Evolutionary conservation across 2,329 filamentous ascomycete genomes (phyloP), one percentile per base, ranked within the genome.

Genomic region (Xylariaceae sp.): DNA sequence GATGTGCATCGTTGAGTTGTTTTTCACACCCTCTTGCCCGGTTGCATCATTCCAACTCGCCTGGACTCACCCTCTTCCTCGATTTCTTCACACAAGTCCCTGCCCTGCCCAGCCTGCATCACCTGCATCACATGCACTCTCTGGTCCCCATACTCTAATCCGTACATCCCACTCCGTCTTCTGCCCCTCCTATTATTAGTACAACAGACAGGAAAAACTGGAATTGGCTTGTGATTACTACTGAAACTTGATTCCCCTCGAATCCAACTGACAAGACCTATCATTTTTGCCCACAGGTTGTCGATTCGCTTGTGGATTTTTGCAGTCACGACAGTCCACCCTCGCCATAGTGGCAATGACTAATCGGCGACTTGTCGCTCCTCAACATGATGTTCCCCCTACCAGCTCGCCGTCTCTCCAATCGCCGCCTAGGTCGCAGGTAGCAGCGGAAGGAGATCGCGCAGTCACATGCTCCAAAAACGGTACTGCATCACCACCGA

Each of bases 311-410:
- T 60, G 60, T 10, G 16, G 16, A 16, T 14, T 5, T 16, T 5
- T 14, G 60, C 64, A 64, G 58, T 60, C 63, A 12, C 61, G 63
- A 54, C 61, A 64, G 38, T 63, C 63, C 41, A 62, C 60, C 41
- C 62, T 66, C 48, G 64, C 66, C 52, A 63, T 59, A 62, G 56
- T 60, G 61, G 66, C 66, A 58, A 69, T 69, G 66, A 64, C 59
- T 58, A 68, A 67, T 59, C 65, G 63, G 56, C 56, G 58, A 45
- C 56, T 58, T 43, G 58, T 57, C 54, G 61, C 55, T 40, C 58
- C 47, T 38, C 34, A 28, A 16, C 57, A 56, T 48, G 51, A 53
- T 53, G 39, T 43, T 33, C 53, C 59, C 22, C 31, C 54, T 12
- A 22, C 56, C 9, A 61, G 59, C 18, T 61, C 65, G 43, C 61